Percentiles rank a stretch among this genome's conserved stretches.
phyloP scores from a whole-genome alignment of 495 filamentous ascomycete genomes.

The Aspergillus carlsbadensis region DNA sequence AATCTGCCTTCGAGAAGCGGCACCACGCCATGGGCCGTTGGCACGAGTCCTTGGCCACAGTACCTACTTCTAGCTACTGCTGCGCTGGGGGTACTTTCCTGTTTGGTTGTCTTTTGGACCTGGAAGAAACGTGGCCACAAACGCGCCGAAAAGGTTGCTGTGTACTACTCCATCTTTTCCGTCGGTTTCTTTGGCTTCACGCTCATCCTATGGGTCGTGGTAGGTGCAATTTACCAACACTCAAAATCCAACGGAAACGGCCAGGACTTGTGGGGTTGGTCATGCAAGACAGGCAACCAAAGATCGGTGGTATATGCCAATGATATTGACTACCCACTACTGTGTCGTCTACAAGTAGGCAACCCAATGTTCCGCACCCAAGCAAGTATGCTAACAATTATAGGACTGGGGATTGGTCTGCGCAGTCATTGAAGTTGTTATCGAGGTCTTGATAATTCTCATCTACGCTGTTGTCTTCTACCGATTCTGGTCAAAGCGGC shows the following conservation, averaged over 20 bases:
- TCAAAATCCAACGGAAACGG: constrained; percentile 67
- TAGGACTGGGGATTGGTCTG: constrained; percentile 96
- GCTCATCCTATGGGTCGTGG: constrained; percentile 88
- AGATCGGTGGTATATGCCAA: constrained; percentile 70
- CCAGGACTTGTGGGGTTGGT: constrained; percentile 96
- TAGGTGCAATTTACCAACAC: constrained; percentile 79
- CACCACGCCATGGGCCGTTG: constrained; percentile 77
- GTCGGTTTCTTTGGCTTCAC: constrained; percentile 92
- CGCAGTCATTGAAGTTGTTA: constrained; percentile 92
- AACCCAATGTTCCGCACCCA: neutral
- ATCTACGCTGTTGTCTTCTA: constrained; percentile 96
- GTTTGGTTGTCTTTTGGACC: constrained; percentile 75
- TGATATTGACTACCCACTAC: constrained; percentile 82
- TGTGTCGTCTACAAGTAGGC: constrained; percentile 88
- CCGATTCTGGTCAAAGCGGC: constrained; percentile 92
- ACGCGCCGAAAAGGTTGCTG: constrained; percentile 84
- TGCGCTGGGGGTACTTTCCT: constrained; percentile 75
- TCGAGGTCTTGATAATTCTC: constrained; percentile 86
- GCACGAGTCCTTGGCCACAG: constrained; percentile 87
- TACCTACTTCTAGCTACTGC: constrained; percentile 75
- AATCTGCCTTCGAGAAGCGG: constrained; percentile 69
- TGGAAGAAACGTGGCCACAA: constrained; percentile 89
- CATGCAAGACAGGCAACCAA: constrained; percentile 78
- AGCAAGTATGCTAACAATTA: neutral
- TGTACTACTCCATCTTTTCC: constrained; percentile 92